Evolutionary conservation across 768 basidiomycete genomes (phyloP), one percentile per base, ranked within the genome.

Genomic region (Amanita pallidorosea): DNA sequence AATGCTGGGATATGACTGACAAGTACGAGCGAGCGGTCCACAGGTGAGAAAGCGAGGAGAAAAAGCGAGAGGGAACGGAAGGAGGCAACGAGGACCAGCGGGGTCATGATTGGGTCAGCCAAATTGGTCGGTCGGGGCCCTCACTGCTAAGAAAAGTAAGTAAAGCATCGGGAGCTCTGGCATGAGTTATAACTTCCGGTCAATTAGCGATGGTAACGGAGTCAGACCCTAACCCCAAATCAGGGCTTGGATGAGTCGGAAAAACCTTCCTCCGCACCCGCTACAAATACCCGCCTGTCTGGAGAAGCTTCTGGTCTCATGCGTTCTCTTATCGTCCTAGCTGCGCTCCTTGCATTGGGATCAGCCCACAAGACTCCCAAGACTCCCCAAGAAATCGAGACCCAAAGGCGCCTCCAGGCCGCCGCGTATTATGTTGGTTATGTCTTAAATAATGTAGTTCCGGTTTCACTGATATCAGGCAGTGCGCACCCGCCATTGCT

Each of bases 401-500:
- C 74, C 12, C 71, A 77, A 53, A 64, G 75, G 17, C 67, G 67
- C 13, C 64, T 79, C 25, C 73, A 77, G 53, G 72, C 70, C 37
- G 75, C 77, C 22, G 76, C 77, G 2, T 77, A 75, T 51, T 71
- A 77, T 58, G 75, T 76, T 47, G 22, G 70, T 67, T 22, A 25
- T 37, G 22, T 34, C 35, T 12, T 44, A 20, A 15, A 15, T 47
- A 49, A 22, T 27, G 27, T 27, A 15, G 37, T 22, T 49, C 31
- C 49, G 40, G 33, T 33, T 15, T 29, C 49, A 12, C 40, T 49
- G 3, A 49, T 7, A 4, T 43, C 15, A 44, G 41, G 29, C 25
- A 78, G 76, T 79, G 77, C 44, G 75, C 76, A 33, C 74, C 76
- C 1, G 73, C 76, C 0, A 66, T 79, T 1, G 76, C 71, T 45